phyloP scores from a whole-genome alignment of 331 rosid genomes.

The Ulmus americana region DNA sequence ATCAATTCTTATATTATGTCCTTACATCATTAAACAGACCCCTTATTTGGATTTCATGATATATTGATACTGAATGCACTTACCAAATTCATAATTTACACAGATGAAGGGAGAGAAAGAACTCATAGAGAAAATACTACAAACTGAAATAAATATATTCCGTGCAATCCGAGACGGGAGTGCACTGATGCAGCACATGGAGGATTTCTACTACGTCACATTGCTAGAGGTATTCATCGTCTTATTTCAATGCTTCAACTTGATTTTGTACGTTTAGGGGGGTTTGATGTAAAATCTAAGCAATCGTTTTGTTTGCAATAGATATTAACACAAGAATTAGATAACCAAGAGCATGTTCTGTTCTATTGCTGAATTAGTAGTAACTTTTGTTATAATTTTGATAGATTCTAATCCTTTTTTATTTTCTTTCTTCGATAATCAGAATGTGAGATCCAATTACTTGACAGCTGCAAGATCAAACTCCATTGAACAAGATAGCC shows the following conservation, averaged over 20 bases:
- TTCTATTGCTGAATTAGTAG: not conserved
- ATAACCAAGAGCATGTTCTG: not conserved
- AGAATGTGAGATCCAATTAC: constrained; percentile 78
- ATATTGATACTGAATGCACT: not conserved
- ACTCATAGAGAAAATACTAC: constrained; percentile 70
- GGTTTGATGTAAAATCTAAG: not conserved
- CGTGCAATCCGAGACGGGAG: constrained; percentile 92
- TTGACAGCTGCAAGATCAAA: constrained; percentile 37
- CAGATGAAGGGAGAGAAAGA: constrained; percentile 98
- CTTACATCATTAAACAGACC: not conserved
- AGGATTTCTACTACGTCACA: constrained; percentile 87
- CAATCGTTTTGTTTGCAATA: not conserved
- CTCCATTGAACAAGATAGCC: constrained; percentile 29
- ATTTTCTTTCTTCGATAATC: constrained; percentile 5
- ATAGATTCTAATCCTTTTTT: constrained; percentile 10
- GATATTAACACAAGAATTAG: not conserved
- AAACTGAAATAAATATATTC: constrained; percentile 87
- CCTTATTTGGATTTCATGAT: too few species aligned
- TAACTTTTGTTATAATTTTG: constrained; percentile 1
- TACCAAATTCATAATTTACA: constrained; percentile 3
- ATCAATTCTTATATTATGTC: not conserved
- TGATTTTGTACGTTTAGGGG: too few species aligned
- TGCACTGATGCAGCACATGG: constrained; percentile 98
- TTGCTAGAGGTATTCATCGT: constrained; percentile 62
- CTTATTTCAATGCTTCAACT: not conserved